Evolutionary conservation across 2,329 filamentous ascomycete species (phyloP).

Genomic region (Boeremia exigua): DNA sequence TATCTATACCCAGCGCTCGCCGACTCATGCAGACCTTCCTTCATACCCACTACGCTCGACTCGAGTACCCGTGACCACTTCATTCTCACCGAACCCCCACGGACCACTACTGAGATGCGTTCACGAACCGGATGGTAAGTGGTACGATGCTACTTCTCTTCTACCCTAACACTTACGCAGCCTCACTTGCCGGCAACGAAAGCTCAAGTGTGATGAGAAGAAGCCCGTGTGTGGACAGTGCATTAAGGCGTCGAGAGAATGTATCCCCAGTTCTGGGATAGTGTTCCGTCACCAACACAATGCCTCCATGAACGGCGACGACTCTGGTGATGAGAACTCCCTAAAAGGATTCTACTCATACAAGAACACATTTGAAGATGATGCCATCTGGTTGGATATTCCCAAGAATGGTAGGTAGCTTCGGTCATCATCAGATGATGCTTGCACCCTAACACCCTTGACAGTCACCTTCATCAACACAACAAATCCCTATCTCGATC

Average conservation of each 20-base stretch:
- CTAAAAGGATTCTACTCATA: slow-evolving; percentile 70
- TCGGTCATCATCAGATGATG: not conserved
- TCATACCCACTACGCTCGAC: slow-evolving; percentile 32
- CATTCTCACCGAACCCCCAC: slow-evolving; percentile 23
- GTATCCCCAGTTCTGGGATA: slow-evolving; percentile 66
- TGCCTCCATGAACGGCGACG: slow-evolving; percentile 68
- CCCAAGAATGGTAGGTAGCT: slow-evolving; percentile 60
- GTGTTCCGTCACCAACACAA: slow-evolving; percentile 74
- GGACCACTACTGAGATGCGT: slow-evolving; percentile 37
- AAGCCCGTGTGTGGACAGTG: slow-evolving; percentile 68
- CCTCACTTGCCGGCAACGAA: slow-evolving; percentile 63
- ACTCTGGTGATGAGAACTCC: slow-evolving; percentile 52
- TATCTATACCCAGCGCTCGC: slow-evolving; percentile 38
- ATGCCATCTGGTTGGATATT: slow-evolving; percentile 68
- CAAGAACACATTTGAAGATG: slow-evolving; percentile 68
- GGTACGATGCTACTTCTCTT: slow-evolving; percentile 4
- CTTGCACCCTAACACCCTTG: slow-evolving; percentile 14
- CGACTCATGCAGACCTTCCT: slow-evolving; percentile 31
- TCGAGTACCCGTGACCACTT: slow-evolving; percentile 23
- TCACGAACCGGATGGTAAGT: slow-evolving; percentile 51
- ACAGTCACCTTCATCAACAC: slow-evolving; percentile 68
- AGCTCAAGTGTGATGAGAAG: slow-evolving; percentile 70
- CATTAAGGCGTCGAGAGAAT: slow-evolving; percentile 65
- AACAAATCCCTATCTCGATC: slow-evolving; percentile 65
- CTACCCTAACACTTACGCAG: slow-evolving; percentile 26